Evolutionary conservation across 83 land plant genomes (phyloP).

Genomic region (Picea abies): DNA sequence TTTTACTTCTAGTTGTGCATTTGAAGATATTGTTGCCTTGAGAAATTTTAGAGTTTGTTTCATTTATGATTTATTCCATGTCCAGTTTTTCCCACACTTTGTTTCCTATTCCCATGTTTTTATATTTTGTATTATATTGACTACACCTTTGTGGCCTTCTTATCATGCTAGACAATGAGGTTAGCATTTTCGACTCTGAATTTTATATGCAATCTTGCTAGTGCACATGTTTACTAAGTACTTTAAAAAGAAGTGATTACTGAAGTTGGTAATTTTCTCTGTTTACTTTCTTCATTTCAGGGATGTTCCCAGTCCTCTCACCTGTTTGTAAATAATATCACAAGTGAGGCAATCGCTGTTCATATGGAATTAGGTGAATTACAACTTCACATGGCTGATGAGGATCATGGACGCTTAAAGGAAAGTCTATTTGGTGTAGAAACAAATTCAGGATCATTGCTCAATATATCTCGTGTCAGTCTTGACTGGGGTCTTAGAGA

Average conservation of each 20-base stretch:
- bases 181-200: neutral
- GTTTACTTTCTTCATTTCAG: conserved; percentile 35
- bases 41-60: neutral
- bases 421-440: conserved; percentile 77
- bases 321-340: conserved; percentile 76
- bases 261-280: neutral
- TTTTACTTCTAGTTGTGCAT: neutral
- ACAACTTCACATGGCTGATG: conserved; percentile 74
- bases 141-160: neutral
- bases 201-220: neutral
- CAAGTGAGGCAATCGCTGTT: conserved; percentile 53
- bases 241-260: neutral
- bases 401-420: conserved; percentile 54
- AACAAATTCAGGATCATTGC: conserved; percentile 63
- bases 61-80: neutral
- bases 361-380: conserved; percentile 92
- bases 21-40: neutral
- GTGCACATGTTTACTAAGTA: neutral
- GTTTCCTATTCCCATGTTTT: neutral
- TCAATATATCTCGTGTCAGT: conserved; percentile 74
- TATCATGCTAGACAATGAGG: neutral
- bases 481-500: conserved; percentile 85
- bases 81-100: neutral
- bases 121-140: neutral
- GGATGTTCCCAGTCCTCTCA: conserved; percentile 92